Evolutionary conservation across 352 stramenopile genomes (phyloP), one percentile per base, ranked within the genome.

Genomic region (Aphanomyces invadans): DNA sequence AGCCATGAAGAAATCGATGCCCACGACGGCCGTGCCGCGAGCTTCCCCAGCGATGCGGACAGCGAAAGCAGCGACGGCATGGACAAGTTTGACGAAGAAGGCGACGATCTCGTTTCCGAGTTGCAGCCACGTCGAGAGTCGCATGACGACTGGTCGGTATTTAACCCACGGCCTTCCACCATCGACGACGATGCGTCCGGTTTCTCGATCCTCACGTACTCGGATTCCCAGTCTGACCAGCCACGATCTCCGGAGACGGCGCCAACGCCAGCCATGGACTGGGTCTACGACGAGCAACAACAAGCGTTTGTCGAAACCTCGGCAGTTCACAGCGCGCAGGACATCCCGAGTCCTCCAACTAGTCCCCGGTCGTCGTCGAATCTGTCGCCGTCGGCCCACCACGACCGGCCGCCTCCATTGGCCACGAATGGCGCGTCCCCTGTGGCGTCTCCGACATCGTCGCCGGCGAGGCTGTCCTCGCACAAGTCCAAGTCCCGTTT

Each of bases 161-260:
- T n/a, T n/a, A n/a, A n/a, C n/a, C 36, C 36, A 7, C 36, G 36
- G 15, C 36, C 36, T 7, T 42, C 36, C 49, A 57, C 49, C 23
- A 57, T 57, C 26, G 49, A 57, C 49, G 49, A 57, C 25, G 26
- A 19, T 26, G n/a, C 26, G 4, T 38, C 49, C 1, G 49, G 49
- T 1, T 57, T 57, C 19, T 57, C 49, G 21, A 57, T 57, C n/a
- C 26, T 57, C 21, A 57, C 49, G n/a, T n/a, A n/a, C n/a, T n/a
- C n/a, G n/a, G n/a, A 42, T 42, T 42, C 15, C 36, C 36, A 42
- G 15, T 7, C 36, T 7, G 15, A 42, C 36, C 36, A 42, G 7
- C 36, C 7, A 7, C 36, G 7, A 15, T 42, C 21, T 53, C n/a
- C n/a, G n/a, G n/a, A n/a, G n/a, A n/a, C n/a, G n/a, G n/a, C n/a